These are phyloP conservation scores for Boletus edulis DNA, from an alignment of 768 basidiomycete species.

Conservation along the genomic window DNA sequence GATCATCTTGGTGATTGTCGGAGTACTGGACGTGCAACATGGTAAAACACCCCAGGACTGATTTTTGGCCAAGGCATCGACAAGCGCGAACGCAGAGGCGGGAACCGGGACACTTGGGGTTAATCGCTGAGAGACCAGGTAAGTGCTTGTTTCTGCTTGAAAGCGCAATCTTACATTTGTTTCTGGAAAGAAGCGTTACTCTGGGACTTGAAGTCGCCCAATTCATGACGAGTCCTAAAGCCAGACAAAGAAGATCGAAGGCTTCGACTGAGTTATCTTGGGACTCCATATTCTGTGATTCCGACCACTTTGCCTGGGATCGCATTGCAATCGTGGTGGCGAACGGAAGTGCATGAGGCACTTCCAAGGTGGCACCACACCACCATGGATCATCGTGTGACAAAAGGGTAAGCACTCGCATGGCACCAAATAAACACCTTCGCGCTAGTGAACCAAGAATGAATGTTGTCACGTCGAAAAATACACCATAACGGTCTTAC, in stretches of 20 bases:
- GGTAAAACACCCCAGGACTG: conserved; percentile 50
- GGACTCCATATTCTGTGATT: conserved; percentile 2
- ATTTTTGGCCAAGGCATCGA: conserved; percentile 44
- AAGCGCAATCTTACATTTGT: conserved; percentile 43
- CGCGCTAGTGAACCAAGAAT: conserved; percentile 27
- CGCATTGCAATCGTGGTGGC: conserved; percentile 46
- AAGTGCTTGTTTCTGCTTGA: background rate
- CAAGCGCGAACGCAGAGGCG: conserved; percentile 53
- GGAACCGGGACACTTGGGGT: conserved; percentile 47
- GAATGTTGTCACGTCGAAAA: background rate
- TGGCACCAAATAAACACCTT: conserved; percentile 52
- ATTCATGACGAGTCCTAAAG: conserved; percentile 74
- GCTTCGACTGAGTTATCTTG: conserved; percentile 33
- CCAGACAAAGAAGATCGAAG: conserved; percentile 73
- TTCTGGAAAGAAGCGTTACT: conserved; percentile 45
- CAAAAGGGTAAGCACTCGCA: conserved; percentile 70
- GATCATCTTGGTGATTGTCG: conserved; percentile 10
- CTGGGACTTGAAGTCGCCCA: conserved; percentile 58
- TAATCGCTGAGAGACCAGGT: conserved; percentile 41
- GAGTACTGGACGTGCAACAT: conserved; percentile 46
- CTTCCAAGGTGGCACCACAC: conserved; percentile 49
- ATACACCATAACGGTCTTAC: conserved; percentile 6
- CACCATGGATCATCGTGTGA: conserved; percentile 62
- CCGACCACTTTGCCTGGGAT: conserved; percentile 32
- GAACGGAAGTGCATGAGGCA: conserved; percentile 45